Evolutionary conservation across 2,329 filamentous ascomycete species (phyloP).

Genomic region (Aspergillus viridinutans): DNA sequence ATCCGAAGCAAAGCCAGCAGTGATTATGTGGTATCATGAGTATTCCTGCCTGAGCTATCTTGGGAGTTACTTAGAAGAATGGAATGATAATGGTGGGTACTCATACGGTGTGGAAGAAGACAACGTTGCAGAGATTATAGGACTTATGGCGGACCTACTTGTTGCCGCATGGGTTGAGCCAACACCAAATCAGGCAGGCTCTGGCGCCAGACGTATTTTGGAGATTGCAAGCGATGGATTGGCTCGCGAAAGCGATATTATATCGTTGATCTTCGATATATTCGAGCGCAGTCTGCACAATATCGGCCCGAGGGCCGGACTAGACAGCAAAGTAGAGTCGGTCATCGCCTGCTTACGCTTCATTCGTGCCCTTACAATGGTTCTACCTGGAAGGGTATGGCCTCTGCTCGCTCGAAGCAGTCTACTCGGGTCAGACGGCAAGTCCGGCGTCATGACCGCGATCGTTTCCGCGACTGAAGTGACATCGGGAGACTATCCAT

Average conservation of each 20-base stretch:
- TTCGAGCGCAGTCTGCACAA: constrained; percentile 63
- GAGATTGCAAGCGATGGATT: constrained; percentile 49
- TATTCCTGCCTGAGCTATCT: constrained; percentile 79
- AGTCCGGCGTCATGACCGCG: constrained; percentile 69
- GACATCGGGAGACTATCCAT: constrained; percentile 68
- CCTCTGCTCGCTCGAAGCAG: constrained; percentile 79
- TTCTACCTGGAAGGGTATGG: constrained; percentile 84
- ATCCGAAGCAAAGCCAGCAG: constrained; percentile 70
- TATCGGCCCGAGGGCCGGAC: constrained; percentile 55
- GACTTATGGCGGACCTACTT: constrained; percentile 68
- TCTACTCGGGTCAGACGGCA: constrained; percentile 71
- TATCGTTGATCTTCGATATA: constrained; percentile 76
- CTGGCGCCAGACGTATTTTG: constrained; percentile 41
- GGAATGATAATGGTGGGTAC: constrained; percentile 47
- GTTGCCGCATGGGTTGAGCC: constrained; percentile 34
- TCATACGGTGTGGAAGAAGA: constrained; percentile 53
- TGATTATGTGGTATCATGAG: constrained; percentile 67
- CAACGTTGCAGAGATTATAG: constrained; percentile 68
- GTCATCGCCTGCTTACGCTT: constrained; percentile 77
- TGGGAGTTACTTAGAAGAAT: constrained; percentile 59
- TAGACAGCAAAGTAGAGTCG: constrained; percentile 62
- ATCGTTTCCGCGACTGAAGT: constrained; percentile 82
- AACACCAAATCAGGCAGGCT: constrained; percentile 32
- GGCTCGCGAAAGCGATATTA: constrained; percentile 59
- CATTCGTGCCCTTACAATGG: constrained; percentile 63